A percentile compares a stretch with the other conserved stretches of the same genome.
These are phyloP conservation scores for Xylaria venustula DNA, from an alignment of 495 filamentous ascomycete genomes.

Conservation along the genomic window DNA sequence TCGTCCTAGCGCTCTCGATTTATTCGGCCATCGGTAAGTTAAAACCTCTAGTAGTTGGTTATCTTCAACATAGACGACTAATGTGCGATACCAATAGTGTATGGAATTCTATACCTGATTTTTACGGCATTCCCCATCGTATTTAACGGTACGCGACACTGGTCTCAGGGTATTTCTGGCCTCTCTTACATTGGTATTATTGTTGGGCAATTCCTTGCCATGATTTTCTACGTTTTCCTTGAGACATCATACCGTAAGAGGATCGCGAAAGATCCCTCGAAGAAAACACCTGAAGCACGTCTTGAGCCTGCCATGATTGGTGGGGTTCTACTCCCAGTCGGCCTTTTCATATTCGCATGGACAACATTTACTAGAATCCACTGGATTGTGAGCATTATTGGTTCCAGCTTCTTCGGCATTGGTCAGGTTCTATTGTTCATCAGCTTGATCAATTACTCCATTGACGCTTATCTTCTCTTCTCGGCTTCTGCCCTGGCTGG, in stretches of 20 bases:
- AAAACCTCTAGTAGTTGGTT: neutral
- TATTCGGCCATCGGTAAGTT: neutral
- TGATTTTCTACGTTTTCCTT: neutral
- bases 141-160: neutral
- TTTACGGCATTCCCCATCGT: neutral
- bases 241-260: neutral
- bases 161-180: neutral
- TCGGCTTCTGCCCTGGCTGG: neutral
- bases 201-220: neutral
- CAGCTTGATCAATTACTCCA: neutral
- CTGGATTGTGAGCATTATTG: neutral
- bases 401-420: neutral
- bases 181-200: neutral
- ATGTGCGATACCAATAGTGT: neutral
- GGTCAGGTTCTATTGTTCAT: neutral
- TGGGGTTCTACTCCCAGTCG: neutral
- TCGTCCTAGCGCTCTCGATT: neutral
- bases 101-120: neutral
- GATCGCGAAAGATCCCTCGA: neutral
- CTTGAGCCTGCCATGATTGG: neutral
- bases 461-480: neutral
- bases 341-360: neutral
- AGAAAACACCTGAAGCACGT: neutral
- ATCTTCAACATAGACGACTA: too few relatives aligned
- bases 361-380: neutral